Evolutionary conservation across 768 basidiomycete species (phyloP).

Genomic region (Butyriboletus loyo): DNA sequence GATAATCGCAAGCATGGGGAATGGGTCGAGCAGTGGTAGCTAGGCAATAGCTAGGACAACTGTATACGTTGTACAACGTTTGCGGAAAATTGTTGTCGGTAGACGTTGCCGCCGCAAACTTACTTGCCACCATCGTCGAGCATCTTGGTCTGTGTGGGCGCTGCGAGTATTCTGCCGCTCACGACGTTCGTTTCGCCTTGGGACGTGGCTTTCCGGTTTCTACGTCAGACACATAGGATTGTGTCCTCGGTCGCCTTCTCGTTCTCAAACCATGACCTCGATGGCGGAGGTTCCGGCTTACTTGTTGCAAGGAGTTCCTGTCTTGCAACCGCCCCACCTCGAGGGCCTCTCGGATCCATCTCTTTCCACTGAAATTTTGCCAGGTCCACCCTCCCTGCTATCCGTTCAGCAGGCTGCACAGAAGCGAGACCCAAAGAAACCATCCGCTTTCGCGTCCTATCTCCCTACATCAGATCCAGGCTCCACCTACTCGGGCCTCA

Average conservation of each 20-base stretch:
- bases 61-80: constrained; percentile 9
- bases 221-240: constrained; percentile 15
- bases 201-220: constrained; percentile 17
- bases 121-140: constrained; percentile 19
- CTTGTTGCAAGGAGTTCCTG: constrained; percentile 68
- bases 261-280: constrained; percentile 57
- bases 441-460: constrained; percentile 67
- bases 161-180: constrained; percentile 18
- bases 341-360: constrained; percentile 67
- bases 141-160: constrained; percentile 19
- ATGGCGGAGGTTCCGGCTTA: constrained; percentile 67
- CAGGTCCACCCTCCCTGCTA: constrained; percentile 76
- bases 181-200: constrained; percentile 21
- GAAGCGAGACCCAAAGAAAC: constrained; percentile 81
- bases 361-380: constrained; percentile 87
- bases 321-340: constrained; percentile 74
- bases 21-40: constrained; percentile 13
- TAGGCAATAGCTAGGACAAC: constrained; percentile 18
- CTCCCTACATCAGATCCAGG: constrained; percentile 83
- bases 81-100: constrained; percentile 26
- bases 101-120: constrained; percentile 19
- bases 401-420: constrained; percentile 67
- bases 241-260: constrained; percentile 22
- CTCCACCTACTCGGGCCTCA: constrained; percentile 79
- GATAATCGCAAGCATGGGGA: neutral